These are phyloP conservation scores for Phaeotremella skinneri DNA, from an alignment of 768 basidiomycete genomes.

Conservation along the genomic window DNA sequence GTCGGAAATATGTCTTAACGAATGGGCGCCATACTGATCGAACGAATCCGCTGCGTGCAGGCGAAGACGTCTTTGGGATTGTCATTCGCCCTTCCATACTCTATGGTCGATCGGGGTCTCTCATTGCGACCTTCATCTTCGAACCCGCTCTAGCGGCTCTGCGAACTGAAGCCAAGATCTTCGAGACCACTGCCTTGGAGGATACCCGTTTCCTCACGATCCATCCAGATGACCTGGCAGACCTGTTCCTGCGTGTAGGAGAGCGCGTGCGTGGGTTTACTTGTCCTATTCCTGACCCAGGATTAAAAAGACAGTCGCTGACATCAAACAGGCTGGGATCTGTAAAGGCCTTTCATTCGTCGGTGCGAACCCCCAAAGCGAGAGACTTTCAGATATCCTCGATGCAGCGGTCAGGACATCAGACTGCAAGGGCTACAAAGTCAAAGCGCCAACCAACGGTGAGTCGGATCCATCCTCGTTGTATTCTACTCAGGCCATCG, in stretches of 20 bases:
- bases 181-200: conserved; percentile 48
- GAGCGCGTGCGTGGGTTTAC: conserved; percentile 51
- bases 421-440: conserved; percentile 53
- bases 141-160: conserved; percentile 41
- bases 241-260: conserved; percentile 54
- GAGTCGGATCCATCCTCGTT: conserved; percentile 33
- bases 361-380: conserved; percentile 53
- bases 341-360: conserved; percentile 55
- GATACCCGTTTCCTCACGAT: conserved; percentile 50
- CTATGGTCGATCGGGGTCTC: conserved; percentile 55
- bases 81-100: conserved; percentile 56
- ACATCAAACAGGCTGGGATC: conserved; percentile 29
- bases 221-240: conserved; percentile 58
- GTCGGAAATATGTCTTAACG: not conserved
- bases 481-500: too few relatives aligned
- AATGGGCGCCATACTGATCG: too few relatives aligned
- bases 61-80: conserved; percentile 53
- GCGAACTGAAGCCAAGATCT: conserved; percentile 50
- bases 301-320: not conserved
- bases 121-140: conserved; percentile 51
- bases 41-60: conserved; percentile 5
- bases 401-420: conserved; percentile 53
- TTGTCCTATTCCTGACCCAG: not conserved
- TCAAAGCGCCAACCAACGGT: conserved; percentile 52
- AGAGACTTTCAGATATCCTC: conserved; percentile 55